Base-by-base conservation (phyloP, 2,329 filamentous ascomycete genomes). In the Colletotrichum chrysophilum region DNA sequence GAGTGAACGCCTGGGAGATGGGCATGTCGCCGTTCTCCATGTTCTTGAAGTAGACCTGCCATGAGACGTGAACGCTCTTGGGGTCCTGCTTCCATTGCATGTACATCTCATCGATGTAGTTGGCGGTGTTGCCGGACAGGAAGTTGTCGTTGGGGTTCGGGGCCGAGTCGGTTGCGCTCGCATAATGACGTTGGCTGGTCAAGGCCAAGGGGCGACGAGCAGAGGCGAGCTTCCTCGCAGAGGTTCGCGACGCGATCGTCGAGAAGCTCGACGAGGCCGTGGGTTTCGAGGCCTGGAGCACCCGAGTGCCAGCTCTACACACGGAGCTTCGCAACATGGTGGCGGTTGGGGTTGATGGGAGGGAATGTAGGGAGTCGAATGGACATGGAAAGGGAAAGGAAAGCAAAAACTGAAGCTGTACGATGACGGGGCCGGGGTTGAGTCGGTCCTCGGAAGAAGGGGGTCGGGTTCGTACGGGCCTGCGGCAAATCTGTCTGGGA, bases 61-160 rank as follows among this genome's bases (percentile, higher is more conserved):
- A 99, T 85, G 97, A 99, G 81, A 98, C 91, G 87, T 99, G 97
- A 75, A 99, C 97, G 83, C 95, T 98, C 81, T 93, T 91, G 68
- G 97, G 96, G 81, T 99, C 96, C 78, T 94, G 90, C 88, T 96
- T 98, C 97, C 97, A 99, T 84, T 96, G 93, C 89, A 98, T 89
- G 87, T 99, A 99, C 97, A 99, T 99, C 89, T 98, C 97, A 86
- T 99, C 97, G 84, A 99, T 95, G 88, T 99, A 99, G 89, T 98
- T 98, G 87, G 97, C 97, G 76, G 96, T 97, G 89, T 95, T 98
- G 80, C 97, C 97, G 78, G 96, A 95, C 77, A 99, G 91, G 90
- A 99, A 99, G 88, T 93, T 98, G 87, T 99, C 97, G 86, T 94
- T 98, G 79, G 96, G 92, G 84, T 98, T 95, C 78, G 92, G 91